Evolutionary conservation across 169 alveolate genomes (phyloP), one percentile per base, ranked within the genome.

Genomic region (Cryptosporidium meleagridis): DNA sequence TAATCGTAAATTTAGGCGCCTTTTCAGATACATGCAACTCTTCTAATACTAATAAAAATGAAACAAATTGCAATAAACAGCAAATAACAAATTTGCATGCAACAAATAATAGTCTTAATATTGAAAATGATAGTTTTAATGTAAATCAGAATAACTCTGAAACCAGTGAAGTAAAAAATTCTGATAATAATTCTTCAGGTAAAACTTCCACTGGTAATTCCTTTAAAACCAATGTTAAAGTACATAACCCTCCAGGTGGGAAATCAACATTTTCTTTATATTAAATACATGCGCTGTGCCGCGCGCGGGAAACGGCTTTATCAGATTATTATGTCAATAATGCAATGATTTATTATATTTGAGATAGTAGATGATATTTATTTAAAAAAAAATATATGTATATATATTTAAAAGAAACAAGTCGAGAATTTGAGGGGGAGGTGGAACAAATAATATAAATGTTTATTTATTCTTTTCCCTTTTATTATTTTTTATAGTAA

Each of bases 231-330:
- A 80, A 59, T 37, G 75, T 80, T 16, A 65, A 39, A 44, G 75
- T 80, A 9, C 89, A 80, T 37, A 80, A 80, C 12, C 89, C 89
- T 44, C 89, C 89, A 2, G 89, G 89, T 10, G 89, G 89, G 6
- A 80, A 62, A 26, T 80, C 89, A 3, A 45, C 89, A 21, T 65
- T 80, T 35, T 62, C 89, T 8, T 70, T 80, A 61, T 59, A 41
- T 31, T 80, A 62, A 61, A 10, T 39, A 29, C 72, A 65, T n/a
- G 45, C 2, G 2, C 0, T 33, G 5, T 14, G 41, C 70, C 70
- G 71, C 86, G 55, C 39, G 86, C 86, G 72, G 72, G 61, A 2
- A 45, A 0, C 18, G 7, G 2, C 67, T 10, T 26, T 8, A 10
- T 45, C 21, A 12, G 4, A 44, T 12, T 14, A 45, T 45, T 21